Evolutionary conservation across 352 stramenopile genomes (phyloP).

Genomic region (Phytophthora europaea): DNA sequence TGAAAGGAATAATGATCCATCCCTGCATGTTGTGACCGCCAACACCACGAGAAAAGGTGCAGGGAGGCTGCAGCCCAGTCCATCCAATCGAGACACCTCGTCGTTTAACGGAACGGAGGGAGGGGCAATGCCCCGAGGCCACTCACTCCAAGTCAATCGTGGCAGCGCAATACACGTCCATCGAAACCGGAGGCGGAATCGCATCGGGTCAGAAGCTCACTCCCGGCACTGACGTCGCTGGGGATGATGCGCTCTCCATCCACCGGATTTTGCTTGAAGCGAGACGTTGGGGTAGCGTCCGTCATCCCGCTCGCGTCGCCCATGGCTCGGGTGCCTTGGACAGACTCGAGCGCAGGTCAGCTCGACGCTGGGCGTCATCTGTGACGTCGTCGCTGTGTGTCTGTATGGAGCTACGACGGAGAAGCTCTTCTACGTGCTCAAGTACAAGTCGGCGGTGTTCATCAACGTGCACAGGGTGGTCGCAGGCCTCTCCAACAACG

Average conservation of each 20-base stretch:
- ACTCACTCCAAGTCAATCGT: background rate
- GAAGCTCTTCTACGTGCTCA: constrained; percentile 52
- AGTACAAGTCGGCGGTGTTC: constrained; percentile 40
- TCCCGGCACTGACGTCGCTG: constrained; percentile 34
- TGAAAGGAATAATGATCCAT: constrained; percentile 9
- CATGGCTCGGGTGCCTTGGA: constrained; percentile 35
- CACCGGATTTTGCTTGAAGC: constrained; percentile 42
- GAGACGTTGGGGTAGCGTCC: constrained; percentile 41
- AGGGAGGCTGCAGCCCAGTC: constrained; percentile 1
- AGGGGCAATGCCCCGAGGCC: background rate
- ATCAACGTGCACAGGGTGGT: constrained; percentile 59
- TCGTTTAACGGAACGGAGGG: background rate
- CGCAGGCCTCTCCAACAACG: constrained; percentile 46
- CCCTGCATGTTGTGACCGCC: background rate
- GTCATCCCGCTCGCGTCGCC: constrained; percentile 48
- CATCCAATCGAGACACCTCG: background rate
- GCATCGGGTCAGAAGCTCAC: background rate
- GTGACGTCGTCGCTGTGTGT: constrained; percentile 35
- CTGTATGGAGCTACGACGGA: constrained; percentile 54
- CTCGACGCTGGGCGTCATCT: constrained; percentile 41
- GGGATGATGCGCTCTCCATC: constrained; percentile 44
- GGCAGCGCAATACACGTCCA: background rate
- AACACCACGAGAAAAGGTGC: constrained; percentile 13
- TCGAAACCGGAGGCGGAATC: background rate
- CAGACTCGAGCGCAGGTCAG: constrained; percentile 35